Evolutionary conservation across 345 rosid species (phyloP), one percentile per base, ranked within the genome.

Genomic region (Lepidium didymum): DNA sequence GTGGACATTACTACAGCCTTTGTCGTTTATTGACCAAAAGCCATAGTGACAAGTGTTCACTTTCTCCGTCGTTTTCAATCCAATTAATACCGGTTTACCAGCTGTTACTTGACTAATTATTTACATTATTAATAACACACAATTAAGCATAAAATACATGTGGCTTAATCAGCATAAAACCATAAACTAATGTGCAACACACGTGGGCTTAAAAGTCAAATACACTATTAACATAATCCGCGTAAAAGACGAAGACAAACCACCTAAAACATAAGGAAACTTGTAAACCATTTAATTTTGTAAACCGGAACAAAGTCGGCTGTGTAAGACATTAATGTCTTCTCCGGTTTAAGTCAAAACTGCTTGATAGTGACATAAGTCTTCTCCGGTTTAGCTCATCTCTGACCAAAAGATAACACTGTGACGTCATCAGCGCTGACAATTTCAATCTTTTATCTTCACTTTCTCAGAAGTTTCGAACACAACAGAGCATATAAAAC

Each of bases 11-110:
- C 37, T 8, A 34, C 61, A 62, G 9, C 38, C 19, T 54, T 62
- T 53, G 63, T 71, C 65, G 16, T 64, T 47, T 47, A 47, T 72
- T 72, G 71, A 72, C 76, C 70, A 72, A 56, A 56, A 47, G 52
- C 65, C 70, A 47, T 18, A 64, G 33, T 9, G 76, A 72, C 76
- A 56, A 55, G 70, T 54, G 8, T 64, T 46, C 71, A 40, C 71
- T 64, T 64, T 72, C 44, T 11, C 11, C 29, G 64, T 73, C 56
- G 56, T 55, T 51, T 43, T 73, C 77, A 51, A 13, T 50, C 55
- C 12, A 50, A 47, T 41, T 41, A 66, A 2, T 40, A 73, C 65
- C 62, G 47, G 61, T 50, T 50, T 10, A 40, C 61, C 29, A 56
- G 43, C 65, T 47, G 70, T 64, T 73, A 29, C 49, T 49, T 46